Evolutionary conservation across 768 basidiomycete species (phyloP).

Genomic region (Punctularia strigosozonata): DNA sequence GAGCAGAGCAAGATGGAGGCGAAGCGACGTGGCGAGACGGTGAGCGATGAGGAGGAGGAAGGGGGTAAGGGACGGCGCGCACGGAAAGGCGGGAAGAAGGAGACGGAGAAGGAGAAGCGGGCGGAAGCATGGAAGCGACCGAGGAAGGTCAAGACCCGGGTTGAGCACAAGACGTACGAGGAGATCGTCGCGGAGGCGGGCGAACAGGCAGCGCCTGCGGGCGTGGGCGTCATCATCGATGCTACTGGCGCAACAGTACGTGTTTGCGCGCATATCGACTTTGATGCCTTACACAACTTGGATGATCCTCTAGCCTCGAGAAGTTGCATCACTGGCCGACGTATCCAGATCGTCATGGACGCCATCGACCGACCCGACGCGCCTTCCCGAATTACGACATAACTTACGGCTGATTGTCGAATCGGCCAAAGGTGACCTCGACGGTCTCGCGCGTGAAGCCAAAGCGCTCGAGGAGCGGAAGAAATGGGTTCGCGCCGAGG

Average conservation of each 20-base stretch:
- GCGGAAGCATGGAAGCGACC: constrained; percentile 81
- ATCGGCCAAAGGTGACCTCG: constrained; percentile 71
- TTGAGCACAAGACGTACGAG: constrained; percentile 96
- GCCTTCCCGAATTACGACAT: constrained; percentile 94
- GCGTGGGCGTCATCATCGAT: constrained; percentile 85
- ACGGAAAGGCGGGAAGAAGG: constrained; percentile 37
- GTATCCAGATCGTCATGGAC: constrained; percentile 72
- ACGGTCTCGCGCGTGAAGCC: constrained; percentile 85
- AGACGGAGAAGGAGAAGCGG: constrained; percentile 36
- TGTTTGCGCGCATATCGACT: constrained; percentile 7
- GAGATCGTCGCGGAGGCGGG: constrained; percentile 87
- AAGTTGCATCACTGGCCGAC: constrained; percentile 78
- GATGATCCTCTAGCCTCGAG: constrained; percentile 47
- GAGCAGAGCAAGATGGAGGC: constrained; percentile 78
- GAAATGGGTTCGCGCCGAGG: constrained; percentile 60
- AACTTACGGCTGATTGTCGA: constrained; percentile 84
- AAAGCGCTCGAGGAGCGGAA: constrained; percentile 72
- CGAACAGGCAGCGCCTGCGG: constrained; percentile 34
- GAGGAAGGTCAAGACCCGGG: constrained; percentile 72
- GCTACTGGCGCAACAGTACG: constrained; percentile 86
- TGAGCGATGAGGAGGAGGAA: constrained; percentile 65
- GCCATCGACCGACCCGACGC: constrained; percentile 74
- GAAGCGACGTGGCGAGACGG: constrained; percentile 53
- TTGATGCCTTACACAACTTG: constrained; percentile 2
- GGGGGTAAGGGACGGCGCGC: too few relatives aligned